Evolutionary conservation across 192 early-diverging fungal species (phyloP).

Genomic region (Umbelopsis sp.): DNA sequence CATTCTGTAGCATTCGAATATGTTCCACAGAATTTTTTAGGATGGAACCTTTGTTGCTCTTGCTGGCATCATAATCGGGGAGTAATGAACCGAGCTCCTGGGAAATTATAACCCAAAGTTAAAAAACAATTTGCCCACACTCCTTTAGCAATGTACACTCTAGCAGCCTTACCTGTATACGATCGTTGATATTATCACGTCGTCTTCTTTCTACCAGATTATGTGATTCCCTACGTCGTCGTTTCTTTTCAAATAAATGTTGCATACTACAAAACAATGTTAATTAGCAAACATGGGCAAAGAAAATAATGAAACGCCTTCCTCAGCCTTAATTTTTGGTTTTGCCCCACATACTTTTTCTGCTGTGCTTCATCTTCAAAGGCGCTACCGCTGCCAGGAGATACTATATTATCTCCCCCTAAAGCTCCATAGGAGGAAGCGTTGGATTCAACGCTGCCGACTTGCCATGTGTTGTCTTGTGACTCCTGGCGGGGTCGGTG

Average conservation of each 20-base stretch:
- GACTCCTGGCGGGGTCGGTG: constrained; percentile 10
- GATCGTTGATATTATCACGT: constrained; percentile 98
- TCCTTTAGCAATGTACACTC: no score
- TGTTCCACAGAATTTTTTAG: constrained; percentile 93
- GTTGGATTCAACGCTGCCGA: constrained; percentile 21
- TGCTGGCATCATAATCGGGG: constrained; percentile 78
- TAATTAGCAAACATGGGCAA: background rate
- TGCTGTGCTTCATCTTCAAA: constrained; percentile 26
- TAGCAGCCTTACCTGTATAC: constrained; percentile 63
- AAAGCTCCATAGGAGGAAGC: background rate
- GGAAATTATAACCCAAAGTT: background rate
- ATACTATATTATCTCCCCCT: constrained; percentile 20
- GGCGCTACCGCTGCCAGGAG: constrained; percentile 26
- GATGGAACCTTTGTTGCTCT: constrained; percentile 93
- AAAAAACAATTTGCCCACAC: background rate
- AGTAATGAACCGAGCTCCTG: constrained; percentile 84
- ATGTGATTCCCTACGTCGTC: constrained; percentile 92
- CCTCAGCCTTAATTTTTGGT: background rate
- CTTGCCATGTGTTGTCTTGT: constrained; percentile 16
- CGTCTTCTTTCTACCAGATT: constrained; percentile 96
- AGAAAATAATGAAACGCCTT: background rate
- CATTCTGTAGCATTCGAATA: constrained; percentile 51
- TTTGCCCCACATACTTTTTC: constrained; percentile 27
- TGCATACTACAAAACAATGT: constrained; percentile 33
- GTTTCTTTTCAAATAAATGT: constrained; percentile 74